Percentiles rank a stretch among this genome's conserved stretches.
phyloP scores from a whole-genome alignment of 345 rosid genomes.

The Cardamine resedifolia region DNA sequence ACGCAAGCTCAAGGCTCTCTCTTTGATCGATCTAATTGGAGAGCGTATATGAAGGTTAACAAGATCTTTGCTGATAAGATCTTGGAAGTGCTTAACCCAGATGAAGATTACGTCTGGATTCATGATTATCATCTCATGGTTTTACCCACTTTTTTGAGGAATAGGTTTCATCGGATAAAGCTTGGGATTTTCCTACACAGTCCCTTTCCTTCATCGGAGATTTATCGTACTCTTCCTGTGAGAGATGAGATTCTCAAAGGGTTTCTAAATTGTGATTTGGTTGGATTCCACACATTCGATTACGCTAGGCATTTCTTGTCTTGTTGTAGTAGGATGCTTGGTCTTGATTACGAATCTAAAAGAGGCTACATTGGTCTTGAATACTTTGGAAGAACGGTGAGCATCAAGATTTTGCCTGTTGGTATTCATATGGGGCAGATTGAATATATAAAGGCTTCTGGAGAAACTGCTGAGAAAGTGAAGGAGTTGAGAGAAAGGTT shows the following conservation, averaged over 20 bases:
- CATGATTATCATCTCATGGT: conserved; percentile 87
- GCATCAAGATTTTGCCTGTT: conserved; percentile 67
- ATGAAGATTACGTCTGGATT: conserved; percentile 76
- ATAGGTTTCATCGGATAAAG: conserved; percentile 49
- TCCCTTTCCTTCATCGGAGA: conserved; percentile 78
- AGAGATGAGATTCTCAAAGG: conserved; percentile 70
- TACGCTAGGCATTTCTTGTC: conserved; percentile 89
- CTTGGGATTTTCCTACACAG: conserved; percentile 75
- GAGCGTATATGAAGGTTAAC: conserved; percentile 63
- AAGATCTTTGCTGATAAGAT: conserved; percentile 67
- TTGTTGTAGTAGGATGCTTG: conserved; percentile 79
- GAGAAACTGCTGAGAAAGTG: conserved; percentile 44
- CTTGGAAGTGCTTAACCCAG: conserved; percentile 56
- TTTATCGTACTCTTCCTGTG: conserved; percentile 65
- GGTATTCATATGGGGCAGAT: conserved; percentile 85
- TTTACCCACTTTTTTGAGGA: conserved; percentile 71
- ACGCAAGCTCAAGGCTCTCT: conserved; percentile 53
- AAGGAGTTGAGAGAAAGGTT: conserved; percentile 58
- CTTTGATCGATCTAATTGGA: conserved; percentile 59
- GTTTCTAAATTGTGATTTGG: conserved; percentile 72
- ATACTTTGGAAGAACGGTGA: conserved; percentile 72
- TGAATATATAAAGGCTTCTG: conserved; percentile 44
- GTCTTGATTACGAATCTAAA: conserved; percentile 70
- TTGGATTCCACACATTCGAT: conserved; percentile 86
- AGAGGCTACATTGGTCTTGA: conserved; percentile 87